Conservation (phyloP, 495 filamentous ascomycete genomes). For the Lophium mytilinum region DNA sequence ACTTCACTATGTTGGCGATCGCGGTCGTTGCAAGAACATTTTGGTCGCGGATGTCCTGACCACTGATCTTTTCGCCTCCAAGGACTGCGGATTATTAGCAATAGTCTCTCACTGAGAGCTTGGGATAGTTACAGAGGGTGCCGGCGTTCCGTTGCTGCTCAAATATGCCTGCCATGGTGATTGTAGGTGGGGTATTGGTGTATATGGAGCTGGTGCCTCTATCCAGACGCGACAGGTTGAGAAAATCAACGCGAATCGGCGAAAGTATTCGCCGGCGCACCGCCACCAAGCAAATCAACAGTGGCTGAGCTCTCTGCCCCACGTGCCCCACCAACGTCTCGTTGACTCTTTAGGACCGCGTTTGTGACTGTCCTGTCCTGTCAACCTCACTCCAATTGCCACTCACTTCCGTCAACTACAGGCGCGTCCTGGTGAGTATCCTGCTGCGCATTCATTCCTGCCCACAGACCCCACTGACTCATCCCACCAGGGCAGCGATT, state of each 20-base stretch:
- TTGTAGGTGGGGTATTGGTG: constrained; percentile 7
- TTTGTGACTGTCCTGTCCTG: no score
- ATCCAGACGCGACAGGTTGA: constrained; percentile 1
- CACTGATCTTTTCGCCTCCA: constrained; percentile 89
- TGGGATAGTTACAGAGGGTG: constrained; percentile 58
- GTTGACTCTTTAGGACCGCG: no score
- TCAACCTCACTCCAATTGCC: no score
- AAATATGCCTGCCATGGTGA: constrained; percentile 77
- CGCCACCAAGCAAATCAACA: neutral
- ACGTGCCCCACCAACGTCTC: no score
- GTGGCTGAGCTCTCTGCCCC: neutral
- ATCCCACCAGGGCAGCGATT: no score
- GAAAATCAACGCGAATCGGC: neutral
- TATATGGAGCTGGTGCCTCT: constrained; percentile 4
- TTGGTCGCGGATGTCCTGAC: constrained; percentile 90
- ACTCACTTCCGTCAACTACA: no score
- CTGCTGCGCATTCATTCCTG: no score
- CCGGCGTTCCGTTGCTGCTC: constrained; percentile 80
- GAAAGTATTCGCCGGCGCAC: neutral
- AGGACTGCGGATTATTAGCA: constrained; percentile 50
- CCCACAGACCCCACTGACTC: no score
- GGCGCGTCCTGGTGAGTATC: no score
- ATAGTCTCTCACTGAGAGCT: neutral
- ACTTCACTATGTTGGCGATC: constrained; percentile 97
- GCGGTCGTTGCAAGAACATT: constrained; percentile 95